Conservation (phyloP, 768 basidiomycete genomes). For the Leccinum obscurum region DNA sequence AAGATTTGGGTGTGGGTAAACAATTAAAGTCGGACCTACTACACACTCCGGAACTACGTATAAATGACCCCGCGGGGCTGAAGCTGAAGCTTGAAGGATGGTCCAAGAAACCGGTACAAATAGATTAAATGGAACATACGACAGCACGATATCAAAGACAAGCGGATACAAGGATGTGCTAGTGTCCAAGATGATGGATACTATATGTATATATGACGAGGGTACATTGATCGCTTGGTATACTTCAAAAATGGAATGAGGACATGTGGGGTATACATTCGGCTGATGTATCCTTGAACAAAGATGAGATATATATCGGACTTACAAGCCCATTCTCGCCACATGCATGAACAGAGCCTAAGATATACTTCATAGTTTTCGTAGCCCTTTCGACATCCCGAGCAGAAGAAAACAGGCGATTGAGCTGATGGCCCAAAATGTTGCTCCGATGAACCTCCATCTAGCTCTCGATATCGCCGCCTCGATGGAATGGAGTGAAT, state of each 20-base stretch:
- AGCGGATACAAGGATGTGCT: background rate
- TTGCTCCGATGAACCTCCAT: constrained; percentile 44
- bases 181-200: background rate
- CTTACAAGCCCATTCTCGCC: background rate
- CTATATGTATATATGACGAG: background rate
- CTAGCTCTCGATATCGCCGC: constrained; percentile 41
- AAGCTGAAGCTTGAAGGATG: too few relatives aligned
- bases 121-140: constrained; percentile 1
- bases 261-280: background rate
- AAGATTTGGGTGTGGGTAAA: background rate
- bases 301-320: background rate
- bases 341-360: background rate
- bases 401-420: constrained; percentile 30
- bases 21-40: background rate
- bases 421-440: constrained; percentile 40
- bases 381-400: constrained; percentile 21
- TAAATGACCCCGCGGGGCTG: background rate
- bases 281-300: background rate
- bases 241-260: background rate
- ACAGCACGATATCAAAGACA: background rate
- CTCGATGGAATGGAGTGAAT: constrained; percentile 38
- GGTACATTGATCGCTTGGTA: background rate
- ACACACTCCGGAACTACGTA: background rate
- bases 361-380: constrained; percentile 1
- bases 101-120: background rate